phyloP scores from a whole-genome alignment of 2,329 filamentous ascomycete species.

The Fusarium armeniacum region DNA sequence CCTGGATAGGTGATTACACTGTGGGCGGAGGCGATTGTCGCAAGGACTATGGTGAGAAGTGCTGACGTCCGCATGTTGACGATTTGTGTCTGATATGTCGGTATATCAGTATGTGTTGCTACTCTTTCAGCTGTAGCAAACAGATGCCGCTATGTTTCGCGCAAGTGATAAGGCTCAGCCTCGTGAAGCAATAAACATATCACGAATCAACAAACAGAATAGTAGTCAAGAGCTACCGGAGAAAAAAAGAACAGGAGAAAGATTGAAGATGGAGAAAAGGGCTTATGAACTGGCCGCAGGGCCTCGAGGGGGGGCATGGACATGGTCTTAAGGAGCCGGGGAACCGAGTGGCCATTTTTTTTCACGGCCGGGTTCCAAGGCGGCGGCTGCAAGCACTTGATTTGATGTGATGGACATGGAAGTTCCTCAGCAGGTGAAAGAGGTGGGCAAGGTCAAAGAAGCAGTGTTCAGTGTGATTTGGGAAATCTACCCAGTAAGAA shows the following conservation, averaged over 20 bases:
- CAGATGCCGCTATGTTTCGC: slow-evolving; percentile 12
- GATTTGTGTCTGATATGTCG: slow-evolving; percentile 7
- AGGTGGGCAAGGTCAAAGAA: slow-evolving; percentile 18
- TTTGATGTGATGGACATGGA: slow-evolving; percentile 21
- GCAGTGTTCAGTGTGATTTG: slow-evolving; percentile 45
- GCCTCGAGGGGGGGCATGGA: slow-evolving; percentile 33
- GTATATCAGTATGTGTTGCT: neutral
- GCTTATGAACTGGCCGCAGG: slow-evolving; percentile 42
- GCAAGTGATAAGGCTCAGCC: slow-evolving; percentile 38
- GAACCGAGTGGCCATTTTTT: slow-evolving; percentile 32
- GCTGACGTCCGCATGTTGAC: slow-evolving; percentile 63
- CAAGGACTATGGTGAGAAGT: slow-evolving; percentile 59
- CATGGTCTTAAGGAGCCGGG: slow-evolving; percentile 49
- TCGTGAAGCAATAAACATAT: slow-evolving; percentile 31
- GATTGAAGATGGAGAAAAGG: slow-evolving; percentile 13
- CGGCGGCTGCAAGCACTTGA: slow-evolving; percentile 11
- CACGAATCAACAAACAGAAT: slow-evolving; percentile 23
- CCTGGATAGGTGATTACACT: slow-evolving; percentile 89
- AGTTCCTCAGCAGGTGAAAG: neutral
- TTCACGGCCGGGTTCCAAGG: slow-evolving; percentile 38
- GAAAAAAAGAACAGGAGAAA: slow-evolving; percentile 22
- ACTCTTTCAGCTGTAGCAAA: neutral
- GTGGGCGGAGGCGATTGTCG: slow-evolving; percentile 73
- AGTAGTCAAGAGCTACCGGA: slow-evolving; percentile 6
- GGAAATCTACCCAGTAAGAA: slow-evolving; percentile 48